Evolutionary conservation across 2,329 filamentous ascomycete species (phyloP).

Genomic region (Aspergillus puulaauensis): DNA sequence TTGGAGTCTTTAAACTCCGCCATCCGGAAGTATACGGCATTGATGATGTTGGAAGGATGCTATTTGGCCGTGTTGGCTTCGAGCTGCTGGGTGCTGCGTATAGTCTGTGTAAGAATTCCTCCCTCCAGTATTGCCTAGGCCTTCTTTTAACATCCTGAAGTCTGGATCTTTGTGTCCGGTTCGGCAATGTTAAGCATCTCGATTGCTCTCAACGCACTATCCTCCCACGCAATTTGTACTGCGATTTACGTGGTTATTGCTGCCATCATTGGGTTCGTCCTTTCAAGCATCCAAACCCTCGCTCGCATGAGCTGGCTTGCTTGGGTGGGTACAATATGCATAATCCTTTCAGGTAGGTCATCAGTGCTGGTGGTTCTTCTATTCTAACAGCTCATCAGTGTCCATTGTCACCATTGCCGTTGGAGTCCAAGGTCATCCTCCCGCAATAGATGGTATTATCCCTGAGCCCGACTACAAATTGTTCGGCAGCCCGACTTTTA

Average conservation of each 20-base stretch:
- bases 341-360: slow-evolving; percentile 13
- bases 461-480: slow-evolving; percentile 11
- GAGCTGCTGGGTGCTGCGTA: slow-evolving; percentile 44
- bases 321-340: slow-evolving; percentile 28
- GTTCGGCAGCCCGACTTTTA: slow-evolving; percentile 18
- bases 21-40: slow-evolving; percentile 59
- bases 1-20: slow-evolving; percentile 52
- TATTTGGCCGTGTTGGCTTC: slow-evolving; percentile 55
- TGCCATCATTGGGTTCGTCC: slow-evolving; percentile 15
- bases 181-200: slow-evolving; percentile 44
- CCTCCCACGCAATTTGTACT: slow-evolving; percentile 32
- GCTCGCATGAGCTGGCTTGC: slow-evolving; percentile 33
- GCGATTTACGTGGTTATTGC: slow-evolving; percentile 23
- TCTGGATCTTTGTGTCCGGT: slow-evolving; percentile 40
- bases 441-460: background rate
- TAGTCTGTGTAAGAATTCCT: slow-evolving; percentile 15
- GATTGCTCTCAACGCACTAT: slow-evolving; percentile 41
- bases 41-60: slow-evolving; percentile 54
- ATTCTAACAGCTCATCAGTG: slow-evolving; percentile 16
- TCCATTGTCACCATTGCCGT: slow-evolving; percentile 27
- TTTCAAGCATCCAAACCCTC: slow-evolving; percentile 35
- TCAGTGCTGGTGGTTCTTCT: no score
- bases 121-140: no score
- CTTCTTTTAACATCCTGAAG: slow-evolving; percentile 2
- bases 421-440: slow-evolving; percentile 17